Evolutionary conservation across 805 yeast genomes (phyloP).

Genomic region (Candida vaughaniae): DNA sequence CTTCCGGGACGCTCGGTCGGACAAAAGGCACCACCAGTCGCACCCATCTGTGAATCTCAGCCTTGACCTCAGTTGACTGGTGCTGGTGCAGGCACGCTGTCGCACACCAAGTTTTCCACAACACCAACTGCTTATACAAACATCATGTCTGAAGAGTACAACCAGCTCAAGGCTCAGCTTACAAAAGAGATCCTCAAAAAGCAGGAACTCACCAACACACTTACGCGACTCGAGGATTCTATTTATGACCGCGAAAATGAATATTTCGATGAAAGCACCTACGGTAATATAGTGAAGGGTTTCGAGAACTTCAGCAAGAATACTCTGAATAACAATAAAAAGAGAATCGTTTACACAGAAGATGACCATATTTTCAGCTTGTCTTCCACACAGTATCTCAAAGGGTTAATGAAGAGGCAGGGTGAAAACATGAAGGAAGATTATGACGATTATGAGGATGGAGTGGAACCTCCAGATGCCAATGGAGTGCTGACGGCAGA

Average conservation of each 20-base stretch:
- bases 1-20: background rate
- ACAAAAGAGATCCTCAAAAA: conserved; percentile 62
- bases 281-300: conserved; percentile 87
- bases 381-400: conserved; percentile 68
- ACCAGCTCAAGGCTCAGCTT: conserved; percentile 62
- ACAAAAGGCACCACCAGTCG: too few species aligned
- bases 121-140: background rate
- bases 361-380: conserved; percentile 80
- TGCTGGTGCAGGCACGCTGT: too few species aligned
- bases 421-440: conserved; percentile 34
- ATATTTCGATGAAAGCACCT: conserved; percentile 68
- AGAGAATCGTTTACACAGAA: conserved; percentile 57
- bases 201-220: conserved; percentile 61
- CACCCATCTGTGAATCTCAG: too few species aligned
- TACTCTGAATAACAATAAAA: conserved; percentile 32
- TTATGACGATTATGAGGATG: conserved; percentile 38
- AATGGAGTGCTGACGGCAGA: background rate
- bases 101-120: too few species aligned
- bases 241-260: conserved; percentile 76
- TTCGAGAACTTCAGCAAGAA: conserved; percentile 74
- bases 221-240: conserved; percentile 67
- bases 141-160: conserved; percentile 49
- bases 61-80: too few species aligned
- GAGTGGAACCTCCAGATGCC: conserved; percentile 25
- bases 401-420: conserved; percentile 51